Percentiles rank a stretch among this genome's conserved stretches.
These are phyloP conservation scores for Penicillium sp. DNA, from an alignment of 2,329 filamentous ascomycete genomes.

Conservation along the genomic window DNA sequence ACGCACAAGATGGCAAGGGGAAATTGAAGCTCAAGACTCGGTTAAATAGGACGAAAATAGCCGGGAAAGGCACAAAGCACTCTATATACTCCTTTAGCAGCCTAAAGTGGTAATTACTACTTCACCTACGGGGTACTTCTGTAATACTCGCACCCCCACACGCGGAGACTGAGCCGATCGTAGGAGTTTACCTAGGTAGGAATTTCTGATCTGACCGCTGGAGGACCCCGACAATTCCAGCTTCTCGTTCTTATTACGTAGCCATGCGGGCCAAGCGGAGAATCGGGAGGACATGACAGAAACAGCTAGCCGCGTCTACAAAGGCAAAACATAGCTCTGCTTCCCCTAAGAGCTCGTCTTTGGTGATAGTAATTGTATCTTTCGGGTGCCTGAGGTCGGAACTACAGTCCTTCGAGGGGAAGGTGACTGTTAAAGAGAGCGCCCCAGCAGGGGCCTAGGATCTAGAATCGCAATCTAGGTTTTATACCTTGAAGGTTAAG, in stretches of 20 bases:
- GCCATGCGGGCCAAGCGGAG: constrained; percentile 1
- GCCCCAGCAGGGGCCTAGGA: too few species aligned
- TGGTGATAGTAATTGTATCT: too few species aligned
- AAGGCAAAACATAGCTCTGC: background rate
- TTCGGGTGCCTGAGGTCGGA: background rate
- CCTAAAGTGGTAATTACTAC: too few species aligned
- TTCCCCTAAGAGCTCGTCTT: too few species aligned
- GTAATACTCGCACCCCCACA: constrained; percentile 14
- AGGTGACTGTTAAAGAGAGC: too few species aligned
- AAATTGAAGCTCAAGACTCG: background rate
- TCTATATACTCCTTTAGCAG: background rate
- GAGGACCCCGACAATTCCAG: background rate
- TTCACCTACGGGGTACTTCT: too few species aligned
- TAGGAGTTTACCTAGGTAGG: too few species aligned
- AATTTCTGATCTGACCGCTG: background rate
- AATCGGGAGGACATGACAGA: constrained; percentile 18
- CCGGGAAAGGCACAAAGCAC: background rate
- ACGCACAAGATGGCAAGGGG: too few species aligned
- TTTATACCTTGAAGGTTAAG: too few species aligned
- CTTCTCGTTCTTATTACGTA: constrained; percentile 3
- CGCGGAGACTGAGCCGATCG: constrained; percentile 10
- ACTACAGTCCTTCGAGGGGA: background rate
- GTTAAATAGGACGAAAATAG: constrained; percentile 6
- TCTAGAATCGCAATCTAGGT: too few species aligned
- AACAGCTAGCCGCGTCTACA: constrained; percentile 2